Conservation (phyloP, 23 red algal genomes). For the Gracilariopsis chorda region DNA sequence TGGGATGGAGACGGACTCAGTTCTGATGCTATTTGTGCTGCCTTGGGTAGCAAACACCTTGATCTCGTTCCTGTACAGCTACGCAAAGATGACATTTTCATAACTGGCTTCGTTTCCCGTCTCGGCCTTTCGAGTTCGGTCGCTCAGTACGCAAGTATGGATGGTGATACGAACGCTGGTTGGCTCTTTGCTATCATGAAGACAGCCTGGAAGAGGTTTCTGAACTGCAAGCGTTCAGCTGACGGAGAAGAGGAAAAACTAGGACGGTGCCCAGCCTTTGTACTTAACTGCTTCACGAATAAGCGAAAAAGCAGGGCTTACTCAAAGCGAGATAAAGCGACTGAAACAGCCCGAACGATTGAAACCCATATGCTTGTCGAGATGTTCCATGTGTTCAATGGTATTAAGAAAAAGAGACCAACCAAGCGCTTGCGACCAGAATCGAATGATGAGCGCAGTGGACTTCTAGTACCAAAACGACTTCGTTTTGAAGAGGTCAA, state of each 20-base stretch:
- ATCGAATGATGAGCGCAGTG: background rate
- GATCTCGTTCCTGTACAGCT: background rate
- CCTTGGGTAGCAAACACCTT: background rate
- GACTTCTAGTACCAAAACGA: background rate
- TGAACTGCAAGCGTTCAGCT: background rate
- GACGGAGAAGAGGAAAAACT: background rate
- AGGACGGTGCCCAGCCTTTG: background rate
- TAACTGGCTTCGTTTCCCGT: slow-evolving; percentile 16
- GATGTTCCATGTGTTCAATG: background rate
- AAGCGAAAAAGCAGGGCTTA: background rate
- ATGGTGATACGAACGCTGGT: background rate
- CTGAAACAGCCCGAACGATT: background rate
- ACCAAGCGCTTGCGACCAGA: background rate
- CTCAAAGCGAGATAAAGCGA: background rate
- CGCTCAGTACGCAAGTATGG: slow-evolving; percentile 5
- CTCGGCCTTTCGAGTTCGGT: background rate
- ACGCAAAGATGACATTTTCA: background rate
- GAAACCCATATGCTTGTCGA: background rate
- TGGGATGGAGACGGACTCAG: background rate
- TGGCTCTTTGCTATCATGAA: background rate
- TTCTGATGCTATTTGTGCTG: background rate
- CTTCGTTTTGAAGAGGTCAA: background rate
- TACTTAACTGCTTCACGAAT: background rate
- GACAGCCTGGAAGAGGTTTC: background rate
- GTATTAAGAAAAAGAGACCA: background rate